Percentiles rank a stretch among this genome's conserved stretches.
Evolutionary conservation across 139 green algal genomes (phyloP).

Genomic region (Volvox reticuliferus): DNA sequence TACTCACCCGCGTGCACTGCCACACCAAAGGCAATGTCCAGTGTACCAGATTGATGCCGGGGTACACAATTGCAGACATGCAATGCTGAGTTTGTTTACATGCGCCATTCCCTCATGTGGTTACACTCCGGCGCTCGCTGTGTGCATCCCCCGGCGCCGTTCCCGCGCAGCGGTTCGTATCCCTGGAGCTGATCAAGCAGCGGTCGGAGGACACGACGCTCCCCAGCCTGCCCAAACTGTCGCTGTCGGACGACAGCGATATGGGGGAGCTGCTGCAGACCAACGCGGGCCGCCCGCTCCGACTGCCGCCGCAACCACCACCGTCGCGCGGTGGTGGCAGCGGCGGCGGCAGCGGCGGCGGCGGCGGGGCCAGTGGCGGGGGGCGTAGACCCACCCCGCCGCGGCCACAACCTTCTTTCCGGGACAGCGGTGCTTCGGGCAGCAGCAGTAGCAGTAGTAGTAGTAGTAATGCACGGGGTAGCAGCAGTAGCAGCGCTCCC

Average conservation of each 20-base stretch:
- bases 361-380: not conserved
- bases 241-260: not conserved
- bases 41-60: too few species aligned
- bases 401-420: not conserved
- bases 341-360: not conserved
- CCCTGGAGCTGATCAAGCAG: constrained; percentile 42
- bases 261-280: constrained; percentile 20
- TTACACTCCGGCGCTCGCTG: not conserved
- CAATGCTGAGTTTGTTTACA: too few species aligned
- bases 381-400: not conserved
- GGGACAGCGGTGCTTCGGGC: not conserved
- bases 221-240: not conserved
- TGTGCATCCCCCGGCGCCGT: not conserved
- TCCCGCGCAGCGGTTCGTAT: constrained; percentile 38
- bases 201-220: constrained; percentile 29
- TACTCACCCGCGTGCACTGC: too few species aligned
- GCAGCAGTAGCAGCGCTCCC: not conserved
- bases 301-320: constrained; percentile 12
- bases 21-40: too few species aligned
- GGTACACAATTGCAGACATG: too few species aligned
- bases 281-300: constrained; percentile 25
- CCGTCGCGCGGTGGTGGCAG: not conserved
- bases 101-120: not conserved
- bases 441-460: not conserved
- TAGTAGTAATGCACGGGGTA: not conserved